phyloP scores from a whole-genome alignment of 2,329 filamentous ascomycete species.

The Corynespora cassiicola region DNA sequence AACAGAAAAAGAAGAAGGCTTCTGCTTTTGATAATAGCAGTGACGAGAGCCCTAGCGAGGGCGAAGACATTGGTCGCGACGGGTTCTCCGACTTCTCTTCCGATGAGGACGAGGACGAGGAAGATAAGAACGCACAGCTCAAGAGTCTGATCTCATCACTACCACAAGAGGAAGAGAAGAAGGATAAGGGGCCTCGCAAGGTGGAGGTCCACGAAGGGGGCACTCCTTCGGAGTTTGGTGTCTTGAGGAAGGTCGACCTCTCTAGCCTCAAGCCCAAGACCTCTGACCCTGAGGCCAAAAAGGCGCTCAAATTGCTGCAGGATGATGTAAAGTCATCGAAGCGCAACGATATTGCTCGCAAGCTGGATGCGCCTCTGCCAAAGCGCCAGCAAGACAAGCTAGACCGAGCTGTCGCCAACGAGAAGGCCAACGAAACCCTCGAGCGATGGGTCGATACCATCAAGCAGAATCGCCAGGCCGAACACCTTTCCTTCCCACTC shows the following conservation, averaged over 20 bases:
- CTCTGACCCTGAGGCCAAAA: constrained; percentile 77
- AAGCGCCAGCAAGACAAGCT: constrained; percentile 86
- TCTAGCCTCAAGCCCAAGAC: constrained; percentile 77
- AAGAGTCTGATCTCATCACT: constrained; percentile 74
- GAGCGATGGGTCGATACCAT: constrained; percentile 94
- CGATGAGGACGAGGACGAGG: constrained; percentile 52
- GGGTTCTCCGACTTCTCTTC: constrained; percentile 58
- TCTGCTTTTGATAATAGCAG: constrained; percentile 55
- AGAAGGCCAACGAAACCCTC: constrained; percentile 90
- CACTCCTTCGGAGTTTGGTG: constrained; percentile 65
- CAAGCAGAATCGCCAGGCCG: constrained; percentile 89
- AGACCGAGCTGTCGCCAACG: constrained; percentile 81
- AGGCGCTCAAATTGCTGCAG: constrained; percentile 76
- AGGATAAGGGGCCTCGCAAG: constrained; percentile 37
- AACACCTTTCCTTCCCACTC: constrained; percentile 88
- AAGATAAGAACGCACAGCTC: constrained; percentile 68
- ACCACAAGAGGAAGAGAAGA: constrained; percentile 48
- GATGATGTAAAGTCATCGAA: constrained; percentile 68
- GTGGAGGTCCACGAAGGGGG: constrained; percentile 63
- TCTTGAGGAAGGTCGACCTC: constrained; percentile 73
- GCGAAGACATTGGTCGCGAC: constrained; percentile 51
- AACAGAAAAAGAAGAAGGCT: constrained; percentile 49
- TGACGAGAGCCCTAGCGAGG: constrained; percentile 57
- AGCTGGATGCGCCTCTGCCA: constrained; percentile 81
- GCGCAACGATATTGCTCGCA: constrained; percentile 64